Base-by-base conservation (phyloP, 805 yeast species). In the Scheffersomyces stipitis region DNA sequence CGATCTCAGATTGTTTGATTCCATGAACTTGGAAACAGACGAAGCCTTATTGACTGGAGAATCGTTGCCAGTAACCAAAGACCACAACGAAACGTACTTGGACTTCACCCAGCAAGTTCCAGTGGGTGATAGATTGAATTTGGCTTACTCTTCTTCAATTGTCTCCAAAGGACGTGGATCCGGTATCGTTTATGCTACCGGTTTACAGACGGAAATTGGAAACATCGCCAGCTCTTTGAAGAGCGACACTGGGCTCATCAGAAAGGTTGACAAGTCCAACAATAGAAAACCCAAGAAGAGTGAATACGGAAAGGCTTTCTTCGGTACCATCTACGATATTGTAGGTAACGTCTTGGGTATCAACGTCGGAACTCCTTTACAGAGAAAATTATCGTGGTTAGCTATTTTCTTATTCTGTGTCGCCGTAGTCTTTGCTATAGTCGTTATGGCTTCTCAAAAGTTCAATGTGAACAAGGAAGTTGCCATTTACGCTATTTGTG, bases 401-500 rank as follows among this genome's bases (percentile, higher is more conserved):
- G 95, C 96, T 3, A 76, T 86, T 34, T 57, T 75, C 29, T 68
- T 88, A 31, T 86, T 87, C 47, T 70, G 71, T 49, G 65, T 87
- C 31, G 96, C 96, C 4, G 93, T 87, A n/a, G 48, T 88, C 1
- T 82, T 86, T 54, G 96, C 96, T 1, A 80, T 88, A 39, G 78
- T 88, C 14, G 95, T 86, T 3, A 83, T 87, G 95, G 95, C 81
- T 2, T 78, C 93, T 7, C 95, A 87, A 61, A 75, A 75, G 42
- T 80, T 86, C 60, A 52, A 66, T 9, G 95, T 87, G n/a, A 80
- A 78, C 46, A 76, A 72, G 38, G 88, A 86, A 48, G 93, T 87
- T 26, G 95, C 95, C 10, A 80, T 87, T 33, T 87, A 87, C 55
- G 96, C 96, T 17, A 82, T 88, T 52, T 87, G 95, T 64, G 90